Conservation (phyloP, 148 eudicot species). For the Heliamphora exappendiculata region DNA sequence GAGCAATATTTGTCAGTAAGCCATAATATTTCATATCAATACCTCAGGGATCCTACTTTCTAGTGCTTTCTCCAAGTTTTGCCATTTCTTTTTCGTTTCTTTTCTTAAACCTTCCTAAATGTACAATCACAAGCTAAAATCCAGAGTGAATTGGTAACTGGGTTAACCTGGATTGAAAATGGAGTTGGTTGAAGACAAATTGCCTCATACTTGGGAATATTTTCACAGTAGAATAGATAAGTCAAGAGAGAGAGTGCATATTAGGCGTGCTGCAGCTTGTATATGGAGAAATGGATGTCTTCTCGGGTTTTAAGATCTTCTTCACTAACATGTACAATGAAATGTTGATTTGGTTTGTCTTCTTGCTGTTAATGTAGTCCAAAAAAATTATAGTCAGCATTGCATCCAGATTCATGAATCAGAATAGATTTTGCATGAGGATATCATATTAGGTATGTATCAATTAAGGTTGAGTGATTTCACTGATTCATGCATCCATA, state of each 20-base stretch:
- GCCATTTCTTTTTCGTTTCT: neutral
- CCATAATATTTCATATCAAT: neutral
- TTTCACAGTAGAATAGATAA: neutral
- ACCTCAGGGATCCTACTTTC: neutral
- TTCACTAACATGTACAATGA: neutral
- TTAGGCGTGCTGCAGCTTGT: neutral
- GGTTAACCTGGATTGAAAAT: neutral
- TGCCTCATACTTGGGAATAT: neutral
- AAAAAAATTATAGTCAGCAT: neutral
- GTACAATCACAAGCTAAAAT: neutral
- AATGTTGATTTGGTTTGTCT: neutral
- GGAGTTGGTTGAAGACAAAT: neutral
- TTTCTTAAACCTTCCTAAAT: neutral
- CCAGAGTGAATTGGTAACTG: neutral
- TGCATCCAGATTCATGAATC: neutral
- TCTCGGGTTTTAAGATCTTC: neutral
- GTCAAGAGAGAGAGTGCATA: neutral
- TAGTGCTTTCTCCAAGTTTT: neutral
- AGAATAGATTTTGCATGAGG: neutral
- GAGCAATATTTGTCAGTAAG: conserved; percentile 3
- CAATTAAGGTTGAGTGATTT: conserved; percentile 2
- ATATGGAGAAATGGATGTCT: neutral
- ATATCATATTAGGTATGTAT: neutral
- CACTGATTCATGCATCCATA: neutral
- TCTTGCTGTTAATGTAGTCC: neutral